Percentiles rank a stretch among this genome's conserved stretches.
phyloP scores from a whole-genome alignment of 495 filamentous ascomycete genomes.

The Penicillium bialowiezense region DNA sequence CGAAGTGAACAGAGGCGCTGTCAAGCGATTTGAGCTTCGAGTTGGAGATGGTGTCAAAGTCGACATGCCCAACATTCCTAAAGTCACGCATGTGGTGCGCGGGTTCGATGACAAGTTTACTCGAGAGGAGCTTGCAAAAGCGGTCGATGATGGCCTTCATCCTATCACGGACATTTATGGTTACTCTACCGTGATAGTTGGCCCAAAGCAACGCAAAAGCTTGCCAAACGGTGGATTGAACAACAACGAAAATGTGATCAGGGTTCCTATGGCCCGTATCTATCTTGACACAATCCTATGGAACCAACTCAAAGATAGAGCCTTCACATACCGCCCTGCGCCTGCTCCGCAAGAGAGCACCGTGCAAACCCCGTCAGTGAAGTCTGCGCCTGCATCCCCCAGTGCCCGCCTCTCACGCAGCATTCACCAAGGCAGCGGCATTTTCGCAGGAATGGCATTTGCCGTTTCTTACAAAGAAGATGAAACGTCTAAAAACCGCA shows the following conservation, averaged over 20 bases:
- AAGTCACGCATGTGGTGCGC: constrained; percentile 44
- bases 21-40: constrained; percentile 48
- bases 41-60: constrained; percentile 52
- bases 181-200: constrained; percentile 38
- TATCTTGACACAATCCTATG: constrained; percentile 51
- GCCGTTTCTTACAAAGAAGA: constrained; percentile 66
- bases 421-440: constrained; percentile 27
- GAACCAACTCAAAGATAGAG: constrained; percentile 47
- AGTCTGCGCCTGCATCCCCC: constrained; percentile 42
- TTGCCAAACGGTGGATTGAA: constrained; percentile 32
- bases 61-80: constrained; percentile 44
- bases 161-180: constrained; percentile 49
- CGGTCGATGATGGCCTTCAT: constrained; percentile 21
- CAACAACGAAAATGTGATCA: constrained; percentile 32
- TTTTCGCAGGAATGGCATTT: constrained; percentile 79
- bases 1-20: constrained; percentile 38
- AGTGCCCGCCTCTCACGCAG: constrained; percentile 40
- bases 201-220: constrained; percentile 47
- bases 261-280: constrained; percentile 44
- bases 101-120: constrained; percentile 42
- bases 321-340: constrained; percentile 29
- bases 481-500: constrained; percentile 51
- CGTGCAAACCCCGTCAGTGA: constrained; percentile 40
- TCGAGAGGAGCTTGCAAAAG: constrained; percentile 28
- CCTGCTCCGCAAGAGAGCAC: constrained; percentile 18